phyloP scores from a whole-genome alignment of 257 asterid species.

The Nicotiana obtusifolia region DNA sequence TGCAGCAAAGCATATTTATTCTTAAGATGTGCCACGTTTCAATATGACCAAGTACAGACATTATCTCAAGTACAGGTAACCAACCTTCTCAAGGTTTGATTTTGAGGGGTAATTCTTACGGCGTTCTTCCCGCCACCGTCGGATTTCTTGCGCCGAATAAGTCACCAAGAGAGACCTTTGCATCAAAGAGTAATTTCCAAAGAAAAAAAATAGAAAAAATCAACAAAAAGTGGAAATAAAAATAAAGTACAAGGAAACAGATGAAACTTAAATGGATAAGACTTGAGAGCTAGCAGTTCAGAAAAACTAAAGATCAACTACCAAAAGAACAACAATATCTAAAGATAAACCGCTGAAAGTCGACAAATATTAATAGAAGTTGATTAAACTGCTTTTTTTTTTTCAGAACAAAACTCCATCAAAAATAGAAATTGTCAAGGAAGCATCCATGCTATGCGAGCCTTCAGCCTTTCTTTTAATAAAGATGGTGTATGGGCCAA shows the following conservation, averaged over 20 bases:
- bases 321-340: neutral
- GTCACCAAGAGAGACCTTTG: constrained; percentile 40
- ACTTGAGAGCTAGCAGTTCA: neutral
- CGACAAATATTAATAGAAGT: neutral
- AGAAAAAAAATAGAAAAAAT: constrained; percentile 9
- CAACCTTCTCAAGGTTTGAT: constrained; percentile 60
- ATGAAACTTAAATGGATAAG: neutral
- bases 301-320: neutral
- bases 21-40: constrained; percentile 3
- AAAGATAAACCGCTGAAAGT: neutral
- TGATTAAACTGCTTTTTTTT: neutral
- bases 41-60: neutral
- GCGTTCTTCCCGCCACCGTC: constrained; percentile 79
- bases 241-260: neutral
- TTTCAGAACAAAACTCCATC: neutral
- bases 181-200: constrained; percentile 13
- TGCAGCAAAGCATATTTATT: constrained; percentile 31
- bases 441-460: neutral
- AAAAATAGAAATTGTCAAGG: neutral
- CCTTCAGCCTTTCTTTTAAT: neutral
- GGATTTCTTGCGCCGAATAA: constrained; percentile 81
- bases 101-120: constrained; percentile 68
- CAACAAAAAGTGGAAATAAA: constrained; percentile 13
- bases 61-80: constrained; percentile 11
- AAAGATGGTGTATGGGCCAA: neutral